Evolutionary conservation across 176 grass and related monocot genomes (phyloP).

Genomic region (Phyllostachys edulis): DNA sequence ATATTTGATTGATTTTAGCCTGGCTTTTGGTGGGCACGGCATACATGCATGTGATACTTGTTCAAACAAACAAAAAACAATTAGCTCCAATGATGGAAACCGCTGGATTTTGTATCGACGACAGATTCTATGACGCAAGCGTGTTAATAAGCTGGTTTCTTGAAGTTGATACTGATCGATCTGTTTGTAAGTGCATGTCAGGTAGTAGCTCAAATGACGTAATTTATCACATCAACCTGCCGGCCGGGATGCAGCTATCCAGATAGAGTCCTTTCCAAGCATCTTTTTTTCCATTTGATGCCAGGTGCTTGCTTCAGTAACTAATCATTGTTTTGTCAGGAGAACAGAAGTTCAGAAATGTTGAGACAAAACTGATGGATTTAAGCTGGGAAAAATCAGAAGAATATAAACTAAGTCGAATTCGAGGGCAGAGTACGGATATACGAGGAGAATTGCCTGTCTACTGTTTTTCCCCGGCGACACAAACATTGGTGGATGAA

Average conservation of each 20-base stretch:
- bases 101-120: background rate
- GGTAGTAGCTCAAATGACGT: too few relatives aligned
- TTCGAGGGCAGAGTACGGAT: too few relatives aligned
- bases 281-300: background rate
- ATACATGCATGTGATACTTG: background rate
- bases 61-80: background rate
- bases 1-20: background rate
- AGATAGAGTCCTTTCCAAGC: background rate
- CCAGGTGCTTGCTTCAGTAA: background rate
- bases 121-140: background rate
- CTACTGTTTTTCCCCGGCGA: too few relatives aligned
- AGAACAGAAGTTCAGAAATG: background rate
- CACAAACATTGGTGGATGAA: background rate
- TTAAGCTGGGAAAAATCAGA: background rate
- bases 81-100: background rate
- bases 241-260: background rate
- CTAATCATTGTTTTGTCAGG: background rate
- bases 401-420: background rate
- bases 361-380: background rate
- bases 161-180: constrained; percentile 3
- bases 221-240: background rate
- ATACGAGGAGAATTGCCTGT: too few relatives aligned
- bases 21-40: constrained; percentile 34
- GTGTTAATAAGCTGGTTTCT: background rate
- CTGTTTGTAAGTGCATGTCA: background rate